A percentile compares a stretch with the other conserved stretches of the same genome.
Evolutionary conservation across 441 rosid species (phyloP).

Genomic region (Bruguiera hainesii): DNA sequence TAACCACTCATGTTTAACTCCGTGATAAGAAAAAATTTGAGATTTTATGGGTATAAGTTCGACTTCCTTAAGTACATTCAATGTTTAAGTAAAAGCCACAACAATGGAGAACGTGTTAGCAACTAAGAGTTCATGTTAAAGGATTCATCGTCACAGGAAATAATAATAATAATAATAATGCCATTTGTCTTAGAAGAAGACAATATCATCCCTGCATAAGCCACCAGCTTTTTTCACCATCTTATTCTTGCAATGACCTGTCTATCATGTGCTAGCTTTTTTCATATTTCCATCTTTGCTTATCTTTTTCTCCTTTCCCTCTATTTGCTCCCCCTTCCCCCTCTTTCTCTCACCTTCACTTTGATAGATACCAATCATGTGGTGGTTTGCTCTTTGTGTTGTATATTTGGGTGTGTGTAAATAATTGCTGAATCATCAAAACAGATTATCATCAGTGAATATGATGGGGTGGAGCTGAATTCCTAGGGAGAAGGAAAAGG

Average conservation of each 20-base stretch:
- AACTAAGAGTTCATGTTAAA: too few relatives aligned
- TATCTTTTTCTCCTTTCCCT: neutral
- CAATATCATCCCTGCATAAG: constrained; percentile 56
- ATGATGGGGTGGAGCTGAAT: too few relatives aligned
- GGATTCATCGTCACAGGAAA: too few relatives aligned
- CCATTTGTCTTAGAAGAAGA: constrained; percentile 39
- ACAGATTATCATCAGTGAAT: neutral
- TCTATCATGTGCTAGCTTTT: constrained; percentile 44
- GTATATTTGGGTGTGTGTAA: constrained; percentile 10
- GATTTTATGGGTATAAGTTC: too few relatives aligned
- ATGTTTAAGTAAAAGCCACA: too few relatives aligned
- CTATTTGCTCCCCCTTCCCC: constrained; percentile 15
- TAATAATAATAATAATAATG: too few relatives aligned
- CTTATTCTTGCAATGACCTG: constrained; percentile 45
- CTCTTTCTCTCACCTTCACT: constrained; percentile 20
- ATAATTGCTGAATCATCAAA: constrained; percentile 45
- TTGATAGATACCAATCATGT: constrained; percentile 7
- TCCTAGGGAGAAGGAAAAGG: constrained; percentile 38
- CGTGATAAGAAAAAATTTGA: too few relatives aligned
- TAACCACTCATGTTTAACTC: too few relatives aligned
- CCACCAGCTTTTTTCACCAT: constrained; percentile 41
- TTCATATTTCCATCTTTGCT: constrained; percentile 11
- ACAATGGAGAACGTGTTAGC: too few relatives aligned
- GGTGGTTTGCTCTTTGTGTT: neutral
- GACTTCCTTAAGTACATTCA: too few relatives aligned